Conservation (phyloP, 371 early-diverging fungal genomes). For the Mucor racemosus region DNA sequence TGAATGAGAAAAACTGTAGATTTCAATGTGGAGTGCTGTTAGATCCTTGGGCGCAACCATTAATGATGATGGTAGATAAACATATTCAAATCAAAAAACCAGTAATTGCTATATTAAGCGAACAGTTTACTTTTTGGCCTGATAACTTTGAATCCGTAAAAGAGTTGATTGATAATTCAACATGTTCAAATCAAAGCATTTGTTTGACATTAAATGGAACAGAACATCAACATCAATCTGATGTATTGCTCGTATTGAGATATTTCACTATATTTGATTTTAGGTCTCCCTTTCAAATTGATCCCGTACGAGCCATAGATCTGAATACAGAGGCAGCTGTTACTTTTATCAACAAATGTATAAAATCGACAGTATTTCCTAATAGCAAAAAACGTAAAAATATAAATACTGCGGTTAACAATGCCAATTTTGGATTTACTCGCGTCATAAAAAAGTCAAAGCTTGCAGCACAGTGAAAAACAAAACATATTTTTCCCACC, state of each 20-base stretch:
- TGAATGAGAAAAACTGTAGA: conserved; percentile 24
- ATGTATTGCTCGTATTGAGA: conserved; percentile 27
- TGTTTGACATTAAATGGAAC: conserved; percentile 26
- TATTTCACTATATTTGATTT: conserved; percentile 31
- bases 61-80: conserved; percentile 29
- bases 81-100: conserved; percentile 33
- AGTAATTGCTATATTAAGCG: conserved; percentile 42
- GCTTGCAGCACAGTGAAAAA: not conserved
- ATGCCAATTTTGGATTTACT: conserved; percentile 5
- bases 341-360: conserved; percentile 24
- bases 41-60: conserved; percentile 52
- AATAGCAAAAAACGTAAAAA: not conserved
- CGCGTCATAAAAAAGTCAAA: conserved; percentile 14
- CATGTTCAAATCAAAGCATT: conserved; percentile 7
- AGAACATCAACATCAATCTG: conserved; percentile 31
- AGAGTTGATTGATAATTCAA: conserved; percentile 22
- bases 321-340: conserved; percentile 24
- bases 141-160: conserved; percentile 36
- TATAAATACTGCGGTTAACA: not conserved
- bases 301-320: conserved; percentile 30
- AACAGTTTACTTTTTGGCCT: conserved; percentile 40
- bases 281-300: conserved; percentile 32
- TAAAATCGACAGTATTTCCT: not conserved
- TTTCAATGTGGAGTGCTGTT: conserved; percentile 46
- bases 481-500: conserved; percentile 1